phyloP scores from a whole-genome alignment of 164 flowering plant genomes.

The Nymphaea thermarum region DNA sequence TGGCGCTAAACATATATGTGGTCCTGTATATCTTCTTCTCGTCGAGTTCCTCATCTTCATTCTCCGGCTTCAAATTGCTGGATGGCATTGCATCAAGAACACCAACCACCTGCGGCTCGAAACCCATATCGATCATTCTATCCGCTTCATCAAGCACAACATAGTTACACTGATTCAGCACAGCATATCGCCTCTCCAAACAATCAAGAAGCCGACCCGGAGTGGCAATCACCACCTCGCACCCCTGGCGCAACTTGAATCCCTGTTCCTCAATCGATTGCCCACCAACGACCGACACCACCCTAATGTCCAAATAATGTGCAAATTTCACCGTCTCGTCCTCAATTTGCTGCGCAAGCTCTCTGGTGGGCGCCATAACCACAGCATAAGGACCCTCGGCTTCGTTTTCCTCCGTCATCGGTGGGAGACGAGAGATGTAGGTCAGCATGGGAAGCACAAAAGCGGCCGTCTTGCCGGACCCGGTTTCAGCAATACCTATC shows the following conservation, averaged over 20 bases:
- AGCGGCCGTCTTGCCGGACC: slow-evolving; percentile 93
- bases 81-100: slow-evolving; percentile 93
- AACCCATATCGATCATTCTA: slow-evolving; percentile 94
- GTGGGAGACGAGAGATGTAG: slow-evolving; percentile 67
- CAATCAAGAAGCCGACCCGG: slow-evolving; percentile 84
- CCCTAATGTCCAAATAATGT: slow-evolving; percentile 65
- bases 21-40: slow-evolving; percentile 77
- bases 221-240: slow-evolving; percentile 85
- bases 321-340: slow-evolving; percentile 87
- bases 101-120: slow-evolving; percentile 82
- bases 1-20: slow-evolving; percentile 94
- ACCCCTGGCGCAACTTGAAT: slow-evolving; percentile 68
- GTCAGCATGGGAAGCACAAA: slow-evolving; percentile 89
- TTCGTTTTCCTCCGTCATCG: slow-evolving; percentile 69
- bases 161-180: slow-evolving; percentile 73
- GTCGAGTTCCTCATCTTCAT: slow-evolving; percentile 92
- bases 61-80: slow-evolving; percentile 82
- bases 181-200: slow-evolving; percentile 68
- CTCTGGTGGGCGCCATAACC: slow-evolving; percentile 92
- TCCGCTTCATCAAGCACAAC: slow-evolving; percentile 96
- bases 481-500: slow-evolving; percentile 88
- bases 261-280: slow-evolving; percentile 90
- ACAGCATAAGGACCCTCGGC: slow-evolving; percentile 93
- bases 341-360: slow-evolving; percentile 89
- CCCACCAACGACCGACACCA: slow-evolving; percentile 85